Base-by-base conservation (phyloP, 2,329 filamentous ascomycete species). In the Penicillium digitatum region DNA sequence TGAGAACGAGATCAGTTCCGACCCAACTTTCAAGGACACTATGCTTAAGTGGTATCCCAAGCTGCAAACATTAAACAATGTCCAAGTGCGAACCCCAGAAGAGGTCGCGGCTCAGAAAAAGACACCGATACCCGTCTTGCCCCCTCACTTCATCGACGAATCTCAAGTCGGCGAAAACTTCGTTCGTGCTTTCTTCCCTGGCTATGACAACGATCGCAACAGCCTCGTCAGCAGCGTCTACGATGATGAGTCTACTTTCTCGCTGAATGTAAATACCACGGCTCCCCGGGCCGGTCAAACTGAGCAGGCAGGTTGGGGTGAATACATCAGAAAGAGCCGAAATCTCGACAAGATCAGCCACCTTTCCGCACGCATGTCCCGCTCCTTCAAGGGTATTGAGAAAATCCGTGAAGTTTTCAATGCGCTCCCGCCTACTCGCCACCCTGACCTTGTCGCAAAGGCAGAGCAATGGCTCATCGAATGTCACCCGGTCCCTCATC, bases 21-120 rank as follows among this genome's bases (percentile, higher is more conserved):
- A 80, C 52, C 81, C 86, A 9, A 80, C 82, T 56, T 88, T 87
- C 70, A 81, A 83, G 55, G 76, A 81, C 16, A 87, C 90, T 46
- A 77, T 96, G 54, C 77, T 89, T 29, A 83, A 84, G 38, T 95
- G 90, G 87, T 97, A 90, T 68, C 92, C 90, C 0, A 87, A 84
- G 56, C 81, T 97, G 16, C 85, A 86, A 65, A 82, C 86, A 56
- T 77, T 97, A 62, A 95, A 95, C 71, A 84, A 85, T 52, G 77
- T 83, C 6, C 83, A 87, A 67, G 83, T 96, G 18, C 84, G 90
- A 56, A 88, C 87, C 1, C 81, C 86, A 0, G 85, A 89, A 65
- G 84, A 91, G 65, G 78, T 88, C 48, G 83, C 82, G 9, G 79
- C 83, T 52, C 79, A 59, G 73, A 79, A 67, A 74, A 84, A 67